Evolutionary conservation across 495 filamentous ascomycete genomes (phyloP).

Genomic region (Daldinia childiae): DNA sequence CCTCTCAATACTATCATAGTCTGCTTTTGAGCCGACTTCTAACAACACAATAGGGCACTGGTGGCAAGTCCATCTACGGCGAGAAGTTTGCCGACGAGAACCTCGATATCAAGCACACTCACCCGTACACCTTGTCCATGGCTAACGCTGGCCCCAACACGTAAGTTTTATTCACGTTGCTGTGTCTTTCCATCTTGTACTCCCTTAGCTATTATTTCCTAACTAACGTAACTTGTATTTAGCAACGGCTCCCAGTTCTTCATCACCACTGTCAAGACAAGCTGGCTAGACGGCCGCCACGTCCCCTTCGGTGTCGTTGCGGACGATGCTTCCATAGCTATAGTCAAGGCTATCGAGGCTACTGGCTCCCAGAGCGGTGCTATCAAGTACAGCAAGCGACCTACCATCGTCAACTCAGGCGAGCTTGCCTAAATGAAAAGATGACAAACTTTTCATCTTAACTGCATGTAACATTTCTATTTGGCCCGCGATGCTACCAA

Average conservation of each 20-base stretch:
- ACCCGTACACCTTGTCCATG: constrained; percentile 78
- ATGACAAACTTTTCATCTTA: background rate
- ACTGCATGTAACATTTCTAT: constrained; percentile 39
- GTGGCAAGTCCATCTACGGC: constrained; percentile 88
- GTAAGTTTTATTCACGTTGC: constrained; percentile 54
- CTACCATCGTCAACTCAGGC: constrained; percentile 72
- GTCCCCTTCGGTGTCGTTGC: constrained; percentile 84
- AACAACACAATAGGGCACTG: constrained; percentile 70
- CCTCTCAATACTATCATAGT: background rate
- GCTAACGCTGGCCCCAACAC: constrained; percentile 84
- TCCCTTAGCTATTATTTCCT: background rate
- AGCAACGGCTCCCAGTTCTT: constrained; percentile 85
- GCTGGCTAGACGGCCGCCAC: constrained; percentile 81
- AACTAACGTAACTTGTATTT: constrained; percentile 11
- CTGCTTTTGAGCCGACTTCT: constrained; percentile 1
- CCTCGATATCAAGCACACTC: constrained; percentile 71
- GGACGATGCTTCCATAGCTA: constrained; percentile 65
- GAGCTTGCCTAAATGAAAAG: constrained; percentile 54
- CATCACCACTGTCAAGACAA: constrained; percentile 75
- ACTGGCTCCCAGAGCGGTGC: constrained; percentile 70
- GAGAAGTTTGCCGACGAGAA: constrained; percentile 88
- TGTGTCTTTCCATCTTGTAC: constrained; percentile 30
- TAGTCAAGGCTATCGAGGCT: constrained; percentile 80
- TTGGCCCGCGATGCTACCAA: constrained; percentile 23
- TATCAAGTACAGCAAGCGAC: constrained; percentile 69